Evolutionary conservation across 495 filamentous ascomycete species (phyloP), one percentile per base, ranked within the genome.

Genomic region (Trichoderma erinaceum): DNA sequence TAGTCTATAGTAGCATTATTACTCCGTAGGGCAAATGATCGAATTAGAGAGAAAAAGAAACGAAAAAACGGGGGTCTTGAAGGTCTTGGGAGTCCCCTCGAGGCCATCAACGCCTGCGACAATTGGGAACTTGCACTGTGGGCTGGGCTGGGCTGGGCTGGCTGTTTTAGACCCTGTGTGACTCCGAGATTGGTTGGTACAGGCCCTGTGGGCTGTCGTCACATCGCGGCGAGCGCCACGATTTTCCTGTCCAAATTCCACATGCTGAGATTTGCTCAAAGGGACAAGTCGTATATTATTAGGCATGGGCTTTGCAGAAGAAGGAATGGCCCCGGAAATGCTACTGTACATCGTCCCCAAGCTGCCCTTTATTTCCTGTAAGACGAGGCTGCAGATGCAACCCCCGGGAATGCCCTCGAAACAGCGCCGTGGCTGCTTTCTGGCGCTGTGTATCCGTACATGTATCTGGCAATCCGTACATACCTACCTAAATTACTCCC

Each of bases 121-220:
- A 10, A 38, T 0, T 4, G 35, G 7, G 2, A 10, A 38, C 35
- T 38, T 38, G 35, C 35, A 38, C 35, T 38, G 35, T 38, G 29
- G 29, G 29, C 29, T 38, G 35, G 35, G 25, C 25, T 38, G 29
- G 29, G 29, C 29, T 38, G 35, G 35, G 25, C 25, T 58, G 25
- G 56, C 56, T 61, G 56, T 61, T 61, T 61, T 13, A 32, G 56
- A 61, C 56, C 56, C 56, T 61, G 56, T 61, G 56, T 61, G 56
- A 61, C 56, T 61, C 56, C 56, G 56, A 61, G 56, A 61, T 61
- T 61, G 27, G 56, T 32, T 61, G 25, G n/a, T 48, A 32, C 12
- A 8, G 8, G 25, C 8, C 23, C 4, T 56, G 50, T 56, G 50
- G 56, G 56, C 56, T 61, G 12, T 61, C 50, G 56, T 61, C 56